A percentile compares a stretch with the other conserved stretches of the same genome.
These are phyloP conservation scores for Agapanthus africanus DNA, from an alignment of 106 monocot species.

Conservation along the genomic window DNA sequence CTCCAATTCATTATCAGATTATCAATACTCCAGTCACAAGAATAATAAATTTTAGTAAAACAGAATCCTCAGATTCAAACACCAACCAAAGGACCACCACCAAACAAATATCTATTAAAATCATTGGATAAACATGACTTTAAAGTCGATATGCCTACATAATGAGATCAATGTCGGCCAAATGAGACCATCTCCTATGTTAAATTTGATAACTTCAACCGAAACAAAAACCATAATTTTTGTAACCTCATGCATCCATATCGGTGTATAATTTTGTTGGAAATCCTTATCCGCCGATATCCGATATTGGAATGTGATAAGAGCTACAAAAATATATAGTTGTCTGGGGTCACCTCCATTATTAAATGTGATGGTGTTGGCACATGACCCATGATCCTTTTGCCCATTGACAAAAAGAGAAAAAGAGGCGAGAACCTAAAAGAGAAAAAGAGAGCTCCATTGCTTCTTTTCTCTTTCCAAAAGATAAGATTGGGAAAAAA, in stretches of 20 bases:
- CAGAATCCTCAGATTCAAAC: not conserved
- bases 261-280: no score
- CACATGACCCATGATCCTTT: slow-evolving; percentile 4
- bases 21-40: not conserved
- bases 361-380: not conserved
- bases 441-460: no score
- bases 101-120: no score
- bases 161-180: not conserved
- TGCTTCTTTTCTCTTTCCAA: not conserved
- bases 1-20: no score
- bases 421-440: not conserved
- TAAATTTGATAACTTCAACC: not conserved
- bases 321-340: not conserved
- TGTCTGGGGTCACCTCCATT: not conserved
- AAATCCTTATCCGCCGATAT: no score
- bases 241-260: not conserved
- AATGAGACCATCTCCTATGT: not conserved
- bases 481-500: not conserved
- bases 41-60: not conserved
- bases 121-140: not conserved
- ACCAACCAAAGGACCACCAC: no score
- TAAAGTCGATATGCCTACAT: no score
- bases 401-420: not conserved
- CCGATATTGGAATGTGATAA: not conserved
- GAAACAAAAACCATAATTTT: not conserved